A percentile compares a stretch with the other conserved stretches of the same genome.
Evolutionary conservation across 352 stramenopile species (phyloP).

Genomic region (Phytophthora europaea): DNA sequence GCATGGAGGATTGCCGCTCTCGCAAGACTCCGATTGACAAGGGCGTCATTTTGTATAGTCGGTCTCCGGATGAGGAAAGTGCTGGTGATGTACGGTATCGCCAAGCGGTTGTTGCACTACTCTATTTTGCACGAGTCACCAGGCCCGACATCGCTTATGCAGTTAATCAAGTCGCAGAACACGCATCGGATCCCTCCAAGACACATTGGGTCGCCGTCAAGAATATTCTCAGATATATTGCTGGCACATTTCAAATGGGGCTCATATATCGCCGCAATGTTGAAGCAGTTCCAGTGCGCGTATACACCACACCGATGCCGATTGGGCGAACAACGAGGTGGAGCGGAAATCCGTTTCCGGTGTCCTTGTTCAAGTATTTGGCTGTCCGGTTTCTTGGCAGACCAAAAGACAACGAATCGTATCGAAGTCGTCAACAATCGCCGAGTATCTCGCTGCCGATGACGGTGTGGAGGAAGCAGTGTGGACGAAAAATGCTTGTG

Average conservation of each 20-base stretch:
- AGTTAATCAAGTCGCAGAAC: slow-evolving; percentile 23
- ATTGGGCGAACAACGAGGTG: not conserved
- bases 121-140: slow-evolving; percentile 10
- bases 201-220: slow-evolving; percentile 8
- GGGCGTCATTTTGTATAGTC: not conserved
- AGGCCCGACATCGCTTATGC: slow-evolving; percentile 9
- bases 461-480: not conserved
- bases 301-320: not conserved
- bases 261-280: not conserved
- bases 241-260: not conserved
- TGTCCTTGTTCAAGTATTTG: not conserved
- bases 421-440: not conserved
- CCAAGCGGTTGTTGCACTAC: slow-evolving; percentile 14
- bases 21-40: slow-evolving; percentile 1
- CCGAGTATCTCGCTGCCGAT: not conserved
- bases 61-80: not conserved
- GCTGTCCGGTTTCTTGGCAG: not conserved
- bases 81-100: slow-evolving; percentile 8
- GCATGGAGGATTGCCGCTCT: not conserved
- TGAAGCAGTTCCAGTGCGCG: not conserved
- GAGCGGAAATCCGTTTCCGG: not conserved
- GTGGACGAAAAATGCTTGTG: not conserved
- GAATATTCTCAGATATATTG: slow-evolving; percentile 14
- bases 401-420: not conserved
- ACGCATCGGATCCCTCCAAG: not conserved